Evolutionary conservation across 345 rosid genomes (phyloP).

Genomic region (Turnera subulata): DNA sequence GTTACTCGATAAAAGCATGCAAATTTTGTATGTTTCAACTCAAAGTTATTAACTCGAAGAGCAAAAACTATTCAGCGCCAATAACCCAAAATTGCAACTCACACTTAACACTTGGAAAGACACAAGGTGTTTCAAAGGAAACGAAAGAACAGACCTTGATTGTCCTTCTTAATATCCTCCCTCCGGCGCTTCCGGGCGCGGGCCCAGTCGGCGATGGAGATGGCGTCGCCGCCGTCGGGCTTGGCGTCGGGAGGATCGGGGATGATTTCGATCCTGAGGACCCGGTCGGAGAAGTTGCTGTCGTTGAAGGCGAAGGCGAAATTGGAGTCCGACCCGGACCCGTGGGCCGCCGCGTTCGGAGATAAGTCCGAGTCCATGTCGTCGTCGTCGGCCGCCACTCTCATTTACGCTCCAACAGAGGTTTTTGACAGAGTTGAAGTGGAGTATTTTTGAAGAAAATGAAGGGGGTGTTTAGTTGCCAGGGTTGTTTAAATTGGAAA

Average conservation of each 20-base stretch:
- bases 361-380: conserved; percentile 46
- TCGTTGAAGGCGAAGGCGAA: conserved; percentile 80
- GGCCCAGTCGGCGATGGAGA: conserved; percentile 62
- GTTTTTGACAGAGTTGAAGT: no score
- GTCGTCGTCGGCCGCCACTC: conserved; percentile 26
- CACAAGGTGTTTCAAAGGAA: not conserved
- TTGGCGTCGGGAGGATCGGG: conserved; percentile 39
- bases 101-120: not conserved
- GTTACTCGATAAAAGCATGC: no score
- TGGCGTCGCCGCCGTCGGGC: conserved; percentile 41
- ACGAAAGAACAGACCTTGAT: conserved; percentile 12
- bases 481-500: no score
- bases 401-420: no score
- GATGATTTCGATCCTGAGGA: conserved; percentile 63
- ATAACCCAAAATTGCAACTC: no score
- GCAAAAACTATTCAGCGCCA: no score
- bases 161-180: conserved; percentile 51
- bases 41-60: no score
- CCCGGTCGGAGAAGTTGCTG: conserved; percentile 71
- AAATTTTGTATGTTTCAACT: no score
- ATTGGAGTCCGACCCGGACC: conserved; percentile 37
- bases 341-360: conserved; percentile 10
- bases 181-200: conserved; percentile 68
- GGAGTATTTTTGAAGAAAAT: no score
- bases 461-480: no score